phyloP scores from a whole-genome alignment of 208 protist species.

The Herpetomonas tarakana region DNA sequence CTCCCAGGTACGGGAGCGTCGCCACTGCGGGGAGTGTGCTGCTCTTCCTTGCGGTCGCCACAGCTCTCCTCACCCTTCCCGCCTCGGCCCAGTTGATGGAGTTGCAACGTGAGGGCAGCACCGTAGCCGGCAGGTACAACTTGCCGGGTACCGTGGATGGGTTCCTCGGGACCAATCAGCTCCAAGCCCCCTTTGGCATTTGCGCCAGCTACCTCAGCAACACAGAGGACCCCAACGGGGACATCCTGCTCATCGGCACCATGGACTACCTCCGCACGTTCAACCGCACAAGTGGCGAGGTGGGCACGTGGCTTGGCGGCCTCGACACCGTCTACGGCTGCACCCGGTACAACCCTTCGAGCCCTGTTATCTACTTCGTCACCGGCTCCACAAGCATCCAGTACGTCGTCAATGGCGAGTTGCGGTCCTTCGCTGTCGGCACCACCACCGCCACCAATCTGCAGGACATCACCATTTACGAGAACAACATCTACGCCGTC shows the following conservation, averaged over 20 bases:
- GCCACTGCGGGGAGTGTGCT: not conserved
- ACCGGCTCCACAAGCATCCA: conserved; percentile 4
- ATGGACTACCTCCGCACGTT: conserved; percentile 32
- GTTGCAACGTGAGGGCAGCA: conserved; percentile 17
- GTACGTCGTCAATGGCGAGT: conserved; percentile 9
- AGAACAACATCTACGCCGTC: conserved; percentile 24
- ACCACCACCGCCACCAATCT: conserved; percentile 9
- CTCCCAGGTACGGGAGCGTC: not conserved
- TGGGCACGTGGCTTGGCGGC: conserved; percentile 26
- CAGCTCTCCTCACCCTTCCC: not conserved
- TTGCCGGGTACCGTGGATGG: conserved; percentile 22
- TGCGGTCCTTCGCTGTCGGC: conserved; percentile 14
- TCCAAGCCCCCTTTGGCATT: conserved; percentile 30
- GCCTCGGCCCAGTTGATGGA: conserved; percentile 4
- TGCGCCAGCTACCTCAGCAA: conserved; percentile 27
- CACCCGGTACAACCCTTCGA: not conserved
- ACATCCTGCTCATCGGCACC: conserved; percentile 32
- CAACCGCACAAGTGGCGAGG: conserved; percentile 27
- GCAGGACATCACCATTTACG: conserved; percentile 23
- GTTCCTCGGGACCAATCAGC: conserved; percentile 17
- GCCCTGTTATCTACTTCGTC: conserved; percentile 21
- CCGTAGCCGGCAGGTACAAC: conserved; percentile 26
- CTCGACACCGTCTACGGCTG: conserved; percentile 11
- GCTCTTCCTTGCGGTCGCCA: not conserved
- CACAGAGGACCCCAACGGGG: conserved; percentile 14